Conservation (phyloP, 352 stramenopile genomes). For the Phytophthora multivora region DNA sequence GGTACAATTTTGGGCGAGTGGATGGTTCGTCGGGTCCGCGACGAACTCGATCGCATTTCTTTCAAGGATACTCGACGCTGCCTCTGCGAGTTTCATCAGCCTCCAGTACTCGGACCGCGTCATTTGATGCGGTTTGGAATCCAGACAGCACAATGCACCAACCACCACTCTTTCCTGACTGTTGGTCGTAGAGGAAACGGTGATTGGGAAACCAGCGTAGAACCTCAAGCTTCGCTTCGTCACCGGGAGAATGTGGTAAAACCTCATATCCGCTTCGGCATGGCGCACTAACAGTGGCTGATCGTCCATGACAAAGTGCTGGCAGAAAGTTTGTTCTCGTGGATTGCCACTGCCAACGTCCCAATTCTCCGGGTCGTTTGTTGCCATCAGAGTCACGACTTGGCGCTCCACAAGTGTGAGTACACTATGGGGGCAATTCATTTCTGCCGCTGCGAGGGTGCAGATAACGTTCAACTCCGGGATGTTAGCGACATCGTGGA, state of each 20-base stretch:
- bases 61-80: conserved; percentile 33
- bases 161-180: conserved; percentile 24
- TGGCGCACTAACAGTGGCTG: conserved; percentile 43
- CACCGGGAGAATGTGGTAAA: conserved; percentile 38
- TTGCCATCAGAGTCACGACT: conserved; percentile 28
- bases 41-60: conserved; percentile 13
- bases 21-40: too few species aligned
- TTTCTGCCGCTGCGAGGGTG: conserved; percentile 33
- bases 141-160: conserved; percentile 42
- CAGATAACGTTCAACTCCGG: conserved; percentile 40
- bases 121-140: conserved; percentile 33
- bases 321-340: conserved; percentile 43
- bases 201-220: conserved; percentile 44
- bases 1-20: too few species aligned
- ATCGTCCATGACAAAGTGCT: conserved; percentile 50
- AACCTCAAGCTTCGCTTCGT: conserved; percentile 29
- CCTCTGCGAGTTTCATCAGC: conserved; percentile 34
- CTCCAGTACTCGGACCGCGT: conserved; percentile 44
- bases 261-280: conserved; percentile 42
- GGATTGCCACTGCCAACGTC: conserved; percentile 34
- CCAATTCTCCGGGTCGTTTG: conserved; percentile 28
- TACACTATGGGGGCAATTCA: conserved; percentile 27
- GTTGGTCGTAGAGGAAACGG: conserved; percentile 5
- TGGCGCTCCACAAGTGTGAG: conserved; percentile 38
- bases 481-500: conserved; percentile 23